Base-by-base conservation (phyloP, 2,329 filamentous ascomycete species). In the Arachnomyces sp. region DNA sequence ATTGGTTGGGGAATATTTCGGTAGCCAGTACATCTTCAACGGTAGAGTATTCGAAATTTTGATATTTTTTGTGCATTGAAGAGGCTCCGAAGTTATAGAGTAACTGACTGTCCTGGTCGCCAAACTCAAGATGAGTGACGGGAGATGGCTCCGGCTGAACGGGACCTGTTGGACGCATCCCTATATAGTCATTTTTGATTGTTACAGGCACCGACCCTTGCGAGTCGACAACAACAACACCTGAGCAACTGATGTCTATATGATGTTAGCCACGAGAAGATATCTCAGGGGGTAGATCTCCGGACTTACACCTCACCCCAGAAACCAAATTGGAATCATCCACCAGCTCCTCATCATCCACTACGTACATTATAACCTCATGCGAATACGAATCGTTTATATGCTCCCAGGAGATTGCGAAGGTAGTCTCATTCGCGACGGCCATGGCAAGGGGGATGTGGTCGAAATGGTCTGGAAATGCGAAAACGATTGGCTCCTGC, bases 341-440 rank as follows among this genome's bases (percentile, higher is more conserved):
- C 16, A 8, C 46, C 38, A 28, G 38, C 34, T 4, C 28, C 37
- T 17, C 40, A 38, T 30, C 49, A 43, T n/a, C 33, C 14, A 39
- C 15, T 12, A 36, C 49, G 38, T 64, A 63, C n/a, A 60, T 43
- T 8, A 56, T 35, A 8, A 64, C 59, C 14, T 55, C 49, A 40
- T 56, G 41, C 8, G 52, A 44, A 20, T 43, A 15, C 7, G 32
- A 28, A 11, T 54, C 48, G 5, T 47, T 36, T 20, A 14, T 11
- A 43, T 61, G 52, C 35, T 56, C 55, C 61, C 61, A 64, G n/a
- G 57, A 62, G 29, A 64, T 61, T 2, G 55, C 61, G 52, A 64
- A 62, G 4, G 40, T 47, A n/a, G 47, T 39, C 15, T 39, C 33
- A 17, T 48, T 31, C 7, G 42, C 49, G 43, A 48, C 49, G 7